phyloP scores from a whole-genome alignment of 106 monocot genomes.

The Platanthera guangdongensis region DNA sequence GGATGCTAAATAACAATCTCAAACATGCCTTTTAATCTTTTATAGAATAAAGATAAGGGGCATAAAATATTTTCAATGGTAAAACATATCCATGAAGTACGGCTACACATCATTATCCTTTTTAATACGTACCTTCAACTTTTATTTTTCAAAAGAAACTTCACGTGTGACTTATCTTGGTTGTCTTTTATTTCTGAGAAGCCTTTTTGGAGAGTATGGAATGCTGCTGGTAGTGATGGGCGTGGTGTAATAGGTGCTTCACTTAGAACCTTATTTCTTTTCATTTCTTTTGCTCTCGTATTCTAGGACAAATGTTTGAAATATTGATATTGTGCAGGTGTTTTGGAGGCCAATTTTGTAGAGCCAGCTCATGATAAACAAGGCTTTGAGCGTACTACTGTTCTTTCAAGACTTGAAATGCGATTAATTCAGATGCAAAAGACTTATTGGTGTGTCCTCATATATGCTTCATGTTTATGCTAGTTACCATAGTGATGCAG shows the following conservation, averaged over 20 bases:
- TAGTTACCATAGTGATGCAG: no score
- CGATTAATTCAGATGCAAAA: conserved; percentile 81
- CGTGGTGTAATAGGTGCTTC: conserved; percentile 86
- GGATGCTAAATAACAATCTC: no score
- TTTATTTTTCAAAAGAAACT: no score
- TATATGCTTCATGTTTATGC: conserved; percentile 1
- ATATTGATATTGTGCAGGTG: conserved; percentile 38
- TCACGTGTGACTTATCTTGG: not conserved
- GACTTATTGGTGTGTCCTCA: conserved; percentile 54
- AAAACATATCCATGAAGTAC: no score
- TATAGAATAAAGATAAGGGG: no score
- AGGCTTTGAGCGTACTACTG: conserved; percentile 83
- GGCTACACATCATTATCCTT: no score
- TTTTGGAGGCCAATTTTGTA: conserved; percentile 92
- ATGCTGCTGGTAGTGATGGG: conserved; percentile 97
- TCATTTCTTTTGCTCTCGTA: not conserved
- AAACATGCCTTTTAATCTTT: no score
- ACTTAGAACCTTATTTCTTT: not conserved
- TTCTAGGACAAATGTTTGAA: not conserved
- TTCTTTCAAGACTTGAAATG: conserved; percentile 82
- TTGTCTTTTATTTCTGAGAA: conserved; percentile 7
- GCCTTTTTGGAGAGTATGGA: conserved; percentile 99
- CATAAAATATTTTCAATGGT: no score
- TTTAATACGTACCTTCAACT: no score
- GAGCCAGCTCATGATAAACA: conserved; percentile 99